Evolutionary conservation across 78 protist species (phyloP).

Genomic region (Dictyostelium firmibasis): DNA sequence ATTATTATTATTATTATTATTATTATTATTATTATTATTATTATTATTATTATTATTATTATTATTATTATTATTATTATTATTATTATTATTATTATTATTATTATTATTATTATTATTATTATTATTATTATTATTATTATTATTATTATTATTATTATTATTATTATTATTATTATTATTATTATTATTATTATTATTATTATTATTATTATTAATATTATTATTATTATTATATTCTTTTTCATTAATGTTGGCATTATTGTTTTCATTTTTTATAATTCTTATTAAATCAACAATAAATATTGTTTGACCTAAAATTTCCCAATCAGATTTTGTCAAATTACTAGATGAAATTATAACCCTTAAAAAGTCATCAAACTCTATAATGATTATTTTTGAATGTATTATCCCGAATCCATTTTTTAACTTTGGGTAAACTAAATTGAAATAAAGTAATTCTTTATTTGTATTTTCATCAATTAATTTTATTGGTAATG

Average conservation of each 20-base stretch:
- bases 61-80: not conserved
- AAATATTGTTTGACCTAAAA: slow-evolving; percentile 17
- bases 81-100: not conserved
- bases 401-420: slow-evolving; percentile 39
- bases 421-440: not conserved
- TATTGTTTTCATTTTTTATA: not conserved
- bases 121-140: too few species aligned
- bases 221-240: not conserved
- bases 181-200: too few species aligned
- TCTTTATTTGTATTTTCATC: not conserved
- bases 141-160: too few species aligned
- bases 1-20: not conserved
- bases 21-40: not conserved
- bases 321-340: slow-evolving; percentile 22
- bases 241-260: too few species aligned
- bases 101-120: too few species aligned
- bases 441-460: not conserved
- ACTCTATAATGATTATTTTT: slow-evolving; percentile 25
- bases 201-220: not conserved
- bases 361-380: not conserved
- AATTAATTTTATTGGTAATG: not conserved
- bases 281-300: slow-evolving; percentile 7
- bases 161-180: too few species aligned
- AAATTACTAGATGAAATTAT: slow-evolving; percentile 19
- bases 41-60: not conserved